phyloP scores from a whole-genome alignment of 768 basidiomycete genomes.

The Amanita brunnescens region DNA sequence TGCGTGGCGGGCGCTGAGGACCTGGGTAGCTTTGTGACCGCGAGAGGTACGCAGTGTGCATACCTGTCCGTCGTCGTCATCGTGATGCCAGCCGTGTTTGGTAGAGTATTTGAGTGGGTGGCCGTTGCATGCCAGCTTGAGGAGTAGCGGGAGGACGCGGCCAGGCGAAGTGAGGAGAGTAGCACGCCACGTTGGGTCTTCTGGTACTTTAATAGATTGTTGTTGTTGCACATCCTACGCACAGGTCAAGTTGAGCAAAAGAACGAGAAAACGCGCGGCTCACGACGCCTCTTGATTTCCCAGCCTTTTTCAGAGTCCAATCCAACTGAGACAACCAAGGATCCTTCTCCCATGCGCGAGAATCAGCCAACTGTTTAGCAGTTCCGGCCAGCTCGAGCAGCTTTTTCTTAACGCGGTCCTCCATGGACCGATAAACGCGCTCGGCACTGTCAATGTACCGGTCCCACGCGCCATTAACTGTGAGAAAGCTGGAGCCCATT shows the following conservation, averaged over 20 bases:
- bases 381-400: slow-evolving; percentile 63
- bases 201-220: neutral
- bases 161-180: slow-evolving; percentile 40
- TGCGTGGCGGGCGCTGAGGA: slow-evolving; percentile 42
- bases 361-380: slow-evolving; percentile 47
- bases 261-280: neutral
- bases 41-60: slow-evolving; percentile 35
- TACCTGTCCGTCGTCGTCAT: slow-evolving; percentile 19
- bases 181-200: slow-evolving; percentile 32
- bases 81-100: slow-evolving; percentile 63
- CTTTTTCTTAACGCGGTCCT: slow-evolving; percentile 67
- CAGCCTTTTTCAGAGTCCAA: slow-evolving; percentile 84
- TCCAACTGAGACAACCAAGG: slow-evolving; percentile 88
- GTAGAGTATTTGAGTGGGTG: slow-evolving; percentile 47
- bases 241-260: neutral
- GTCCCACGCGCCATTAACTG: slow-evolving; percentile 88
- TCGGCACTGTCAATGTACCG: slow-evolving; percentile 76
- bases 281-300: slow-evolving; percentile 55
- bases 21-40: slow-evolving; percentile 30
- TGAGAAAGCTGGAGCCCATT: slow-evolving; percentile 89
- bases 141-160: slow-evolving; percentile 56
- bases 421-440: slow-evolving; percentile 55
- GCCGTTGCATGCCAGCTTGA: slow-evolving; percentile 53
- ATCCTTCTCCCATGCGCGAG: slow-evolving; percentile 52
- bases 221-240: neutral